Percentiles rank a stretch among this genome's conserved stretches.
phyloP scores from a whole-genome alignment of 1,284 basidiomycete species.

The Moesziomyces antarcticus region DNA sequence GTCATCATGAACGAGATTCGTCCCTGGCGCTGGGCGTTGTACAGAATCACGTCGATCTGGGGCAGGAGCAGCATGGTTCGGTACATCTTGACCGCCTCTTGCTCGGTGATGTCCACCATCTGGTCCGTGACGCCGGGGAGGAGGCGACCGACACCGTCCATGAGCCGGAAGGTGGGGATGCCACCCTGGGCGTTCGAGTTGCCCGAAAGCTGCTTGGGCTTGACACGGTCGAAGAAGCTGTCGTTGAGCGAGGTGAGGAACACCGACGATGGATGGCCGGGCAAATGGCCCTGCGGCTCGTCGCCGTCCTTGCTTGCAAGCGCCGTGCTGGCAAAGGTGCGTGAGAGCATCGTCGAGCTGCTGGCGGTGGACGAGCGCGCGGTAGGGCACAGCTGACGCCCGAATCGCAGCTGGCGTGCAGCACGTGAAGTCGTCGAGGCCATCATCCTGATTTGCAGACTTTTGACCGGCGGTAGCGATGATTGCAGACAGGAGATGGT shows the following conservation, averaged over 20 bases:
- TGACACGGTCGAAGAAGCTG: slow-evolving; percentile 55
- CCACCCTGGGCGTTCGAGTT: slow-evolving; percentile 44
- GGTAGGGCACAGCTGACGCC: slow-evolving; percentile 2
- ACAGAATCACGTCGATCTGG: slow-evolving; percentile 84
- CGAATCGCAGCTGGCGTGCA: slow-evolving; percentile 10
- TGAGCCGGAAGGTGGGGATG: slow-evolving; percentile 61
- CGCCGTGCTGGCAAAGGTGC: slow-evolving; percentile 18
- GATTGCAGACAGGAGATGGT: neutral
- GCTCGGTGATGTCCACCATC: slow-evolving; percentile 44
- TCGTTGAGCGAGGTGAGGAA: slow-evolving; percentile 58
- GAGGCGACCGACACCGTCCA: slow-evolving; percentile 53
- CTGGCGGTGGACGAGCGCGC: neutral
- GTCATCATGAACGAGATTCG: slow-evolving; percentile 91
- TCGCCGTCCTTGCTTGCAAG: slow-evolving; percentile 31
- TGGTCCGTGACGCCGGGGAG: slow-evolving; percentile 54
- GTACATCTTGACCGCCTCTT: slow-evolving; percentile 60
- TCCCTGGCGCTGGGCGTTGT: slow-evolving; percentile 91
- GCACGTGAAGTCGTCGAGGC: slow-evolving; percentile 7
- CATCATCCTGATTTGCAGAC: slow-evolving; percentile 2
- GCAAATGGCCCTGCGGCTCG: slow-evolving; percentile 52
- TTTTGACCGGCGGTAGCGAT: too few relatives aligned
- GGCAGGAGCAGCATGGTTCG: slow-evolving; percentile 73
- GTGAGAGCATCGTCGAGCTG: neutral
- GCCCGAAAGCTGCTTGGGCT: slow-evolving; percentile 41
- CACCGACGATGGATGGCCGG: slow-evolving; percentile 53